Evolutionary conservation across 169 alveolate genomes (phyloP), one percentile per base, ranked within the genome.

Genomic region (Plasmodium blacklocki): DNA sequence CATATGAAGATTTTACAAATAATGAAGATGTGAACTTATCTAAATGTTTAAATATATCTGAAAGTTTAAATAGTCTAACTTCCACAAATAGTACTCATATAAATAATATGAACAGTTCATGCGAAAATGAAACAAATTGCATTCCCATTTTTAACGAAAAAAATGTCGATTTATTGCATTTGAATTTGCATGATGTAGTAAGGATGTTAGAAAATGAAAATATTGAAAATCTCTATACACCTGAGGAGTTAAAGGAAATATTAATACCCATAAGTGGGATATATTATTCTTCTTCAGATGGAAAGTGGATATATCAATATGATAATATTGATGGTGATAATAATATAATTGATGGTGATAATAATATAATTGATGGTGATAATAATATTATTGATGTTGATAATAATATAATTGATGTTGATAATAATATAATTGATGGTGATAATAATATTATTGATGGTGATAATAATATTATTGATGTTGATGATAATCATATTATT

Each of bases 201-300:
- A 67, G 45, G 14, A 60, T 83, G 12, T 60, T 83, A 67, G 91
- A 83, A 26, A 83, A 83, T 19, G 88, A 86, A 60, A 71, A 54
- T 60, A 72, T 86, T 14, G 92, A 74, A 60, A 72, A 72, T 54
- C 50, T 86, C 60, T 86, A 86, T 64, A 50, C 70, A 11, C 88
- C 71, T 60, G 87, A 86, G 49, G 92, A 86, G 63, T 62, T 86
- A 62, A 67, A 86, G n/a, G 18, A 60, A 19, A 58, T 70, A 86
- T 45, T 86, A 67, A 26, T 70, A 62, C 87, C 86, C 29, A 47
- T 86, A 15, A 21, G 19, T 39, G 87, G 64, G 12, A 47, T 86
- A 47, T 86, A 86, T 67, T 86, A 72, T 73, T 86, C 71, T 86
- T 3, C 56, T 15, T 54, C n/a, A 14, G 62, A 18, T 59, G 21